Evolutionary conservation across 257 asterid species (phyloP).

Genomic region (Osmanthus fragrans): DNA sequence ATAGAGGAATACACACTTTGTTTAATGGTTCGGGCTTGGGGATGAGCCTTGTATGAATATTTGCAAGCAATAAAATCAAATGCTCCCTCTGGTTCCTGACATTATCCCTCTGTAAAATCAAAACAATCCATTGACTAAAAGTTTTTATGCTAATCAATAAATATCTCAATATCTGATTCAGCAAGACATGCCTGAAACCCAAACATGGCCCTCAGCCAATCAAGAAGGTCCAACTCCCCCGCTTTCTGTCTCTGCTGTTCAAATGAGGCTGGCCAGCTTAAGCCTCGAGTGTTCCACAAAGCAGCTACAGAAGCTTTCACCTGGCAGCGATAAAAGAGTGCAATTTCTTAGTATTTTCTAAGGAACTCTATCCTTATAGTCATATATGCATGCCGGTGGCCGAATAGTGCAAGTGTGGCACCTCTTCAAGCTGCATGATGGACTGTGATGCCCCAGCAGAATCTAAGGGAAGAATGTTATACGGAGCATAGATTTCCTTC

Average conservation of each 20-base stretch:
- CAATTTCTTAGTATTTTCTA: conserved; percentile 17
- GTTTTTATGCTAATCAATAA: too few species aligned
- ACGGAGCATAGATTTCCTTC: conserved; percentile 76
- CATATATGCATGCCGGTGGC: background rate
- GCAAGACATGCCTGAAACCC: conserved; percentile 84
- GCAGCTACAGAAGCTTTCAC: conserved; percentile 91
- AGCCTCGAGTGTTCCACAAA: conserved; percentile 62
- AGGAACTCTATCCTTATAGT: too few species aligned
- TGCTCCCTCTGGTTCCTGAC: conserved; percentile 97
- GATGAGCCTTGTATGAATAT: conserved; percentile 80
- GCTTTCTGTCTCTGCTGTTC: conserved; percentile 82
- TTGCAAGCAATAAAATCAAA: conserved; percentile 82
- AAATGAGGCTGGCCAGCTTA: conserved; percentile 81
- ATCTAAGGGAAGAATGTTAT: conserved; percentile 92
- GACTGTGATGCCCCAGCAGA: conserved; percentile 92
- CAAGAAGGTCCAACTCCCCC: conserved; percentile 91
- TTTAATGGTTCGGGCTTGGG: conserved; percentile 88
- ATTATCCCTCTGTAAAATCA: conserved; percentile 77
- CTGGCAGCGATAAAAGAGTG: conserved; percentile 35
- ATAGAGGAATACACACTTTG: conserved; percentile 51
- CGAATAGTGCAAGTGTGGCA: conserved; percentile 29
- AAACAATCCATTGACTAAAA: conserved; percentile 10
- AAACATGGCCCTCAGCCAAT: conserved; percentile 98
- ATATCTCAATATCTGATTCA: conserved; percentile 21
- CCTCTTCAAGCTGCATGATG: conserved; percentile 99